Evolutionary conservation across 352 stramenopile genomes (phyloP), one percentile per base, ranked within the genome.

Genomic region (Blastocystis sp.): DNA sequence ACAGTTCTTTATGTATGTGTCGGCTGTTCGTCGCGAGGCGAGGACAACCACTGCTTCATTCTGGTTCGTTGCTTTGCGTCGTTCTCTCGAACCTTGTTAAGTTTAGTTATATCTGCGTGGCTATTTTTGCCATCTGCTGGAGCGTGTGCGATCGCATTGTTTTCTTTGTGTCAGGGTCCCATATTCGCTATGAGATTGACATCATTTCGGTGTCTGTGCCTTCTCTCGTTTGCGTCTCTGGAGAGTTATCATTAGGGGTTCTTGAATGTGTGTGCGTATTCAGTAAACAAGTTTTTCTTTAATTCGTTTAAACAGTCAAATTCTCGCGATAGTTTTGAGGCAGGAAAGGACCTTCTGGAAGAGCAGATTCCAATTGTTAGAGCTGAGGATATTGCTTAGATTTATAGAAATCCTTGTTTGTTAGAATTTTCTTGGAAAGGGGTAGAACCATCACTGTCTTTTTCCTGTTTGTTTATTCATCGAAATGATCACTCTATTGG

Each of bases 201-300:
- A 5, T 81, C 9, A 64, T 81, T 20, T 59, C 70, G 20, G 24
- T 81, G 11, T 81, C 70, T 24, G 70, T 81, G 20, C 70, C 70
- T 37, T 64, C 45, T 24, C 37, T 81, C 9, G 70, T 81, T 24
- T 43, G 3, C 9, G 18, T 64, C 37, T 26, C 2, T 62, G 8
- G 0, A 18, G 18, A 0, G 20, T 62, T 16, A 41, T 16, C 11
- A 24, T n/a, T 81, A 81, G 70, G 70, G 70, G 47, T 81, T 54
- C 55, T 37, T 81, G 43, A 81, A 81, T 37, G 70, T 81, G 47
- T 81, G 70, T 41, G 70, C 37, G 43, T 81, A 81, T 41, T 81
- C 70, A 16, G n/a, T 81, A 18, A 81, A 81, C 70, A 64, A 64
- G 55, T 81, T 66, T 50, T 81, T 81, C 70, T 81, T 81, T 34